Evolutionary conservation across 768 basidiomycete species (phyloP).

Genomic region (Pleurotus salmoneostramineus): DNA sequence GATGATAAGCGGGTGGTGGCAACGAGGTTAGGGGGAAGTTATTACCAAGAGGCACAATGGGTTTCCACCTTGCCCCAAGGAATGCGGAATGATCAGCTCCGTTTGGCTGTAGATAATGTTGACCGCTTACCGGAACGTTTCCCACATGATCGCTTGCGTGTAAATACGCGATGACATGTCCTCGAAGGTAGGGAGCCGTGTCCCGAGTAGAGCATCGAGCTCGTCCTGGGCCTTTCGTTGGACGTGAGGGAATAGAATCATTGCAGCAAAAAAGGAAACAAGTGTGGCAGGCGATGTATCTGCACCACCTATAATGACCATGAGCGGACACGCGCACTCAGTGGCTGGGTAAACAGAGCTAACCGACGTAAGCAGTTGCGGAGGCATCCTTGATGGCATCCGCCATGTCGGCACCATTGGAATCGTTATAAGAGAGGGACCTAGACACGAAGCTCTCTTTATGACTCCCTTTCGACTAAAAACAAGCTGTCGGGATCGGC

Average conservation of each 20-base stretch:
- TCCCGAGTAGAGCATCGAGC: slow-evolving; percentile 17
- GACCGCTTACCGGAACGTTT: slow-evolving; percentile 12
- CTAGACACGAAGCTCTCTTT: background rate
- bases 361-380: background rate
- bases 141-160: slow-evolving; percentile 18
- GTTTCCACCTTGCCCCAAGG: background rate
- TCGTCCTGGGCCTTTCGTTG: slow-evolving; percentile 26
- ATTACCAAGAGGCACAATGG: background rate
- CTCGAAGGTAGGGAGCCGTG: slow-evolving; percentile 16
- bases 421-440: background rate
- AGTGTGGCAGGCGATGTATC: background rate
- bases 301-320: background rate
- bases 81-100: background rate
- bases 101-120: no score
- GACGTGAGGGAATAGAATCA: slow-evolving; percentile 11
- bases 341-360: no score
- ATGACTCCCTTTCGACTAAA: background rate
- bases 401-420: background rate
- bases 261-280: background rate
- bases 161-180: slow-evolving; percentile 17
- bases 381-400: background rate
- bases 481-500: no score
- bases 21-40: background rate
- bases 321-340: no score
- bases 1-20: background rate